Base-by-base conservation (phyloP, 768 basidiomycete species). In the Pleurotus ostreatus region DNA sequence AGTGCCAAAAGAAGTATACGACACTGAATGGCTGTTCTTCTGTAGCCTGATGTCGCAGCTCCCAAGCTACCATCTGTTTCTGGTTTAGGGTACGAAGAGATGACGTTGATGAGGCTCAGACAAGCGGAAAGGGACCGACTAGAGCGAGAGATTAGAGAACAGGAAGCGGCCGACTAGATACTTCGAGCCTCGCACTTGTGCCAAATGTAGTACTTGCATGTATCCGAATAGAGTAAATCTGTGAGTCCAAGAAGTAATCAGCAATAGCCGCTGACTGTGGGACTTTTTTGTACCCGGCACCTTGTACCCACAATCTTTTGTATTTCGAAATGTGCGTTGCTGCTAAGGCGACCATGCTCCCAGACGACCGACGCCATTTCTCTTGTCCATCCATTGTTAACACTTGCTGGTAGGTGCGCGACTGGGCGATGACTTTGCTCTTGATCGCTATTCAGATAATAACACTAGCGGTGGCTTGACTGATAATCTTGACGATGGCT, bases 121-220 rank as follows among this genome's bases (percentile, higher is more conserved):
- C 88, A 93, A 64, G 89, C 91, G 0, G 92, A 93, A 67, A 77
- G 87, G 39, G 86, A 84, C 59, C 75, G 86, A 44, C 66, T 94
- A 22, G 92, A 93, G 66, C 75, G 81, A 57, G 89, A 92, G 66
- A 90, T 92, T 60, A 68, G 82, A 39, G 88, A 89, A 64, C 78
- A 81, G 53, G 89, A 92, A 61, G 83, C 79, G 4, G 69, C 68
- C 37, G 78, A 79, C 30, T 34, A 34, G 30, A 34, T 11, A 11
- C 9, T 34, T 34, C 11, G 30, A 34, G 11, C 30, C 30, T 34
- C 9, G 30, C 30, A 11, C 30, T 56, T 63, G 44, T 57, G 40
- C 11, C 12, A 30, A 20, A 39, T 2, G n/a, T 44, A 18, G 41
- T n/a, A 44, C n/a, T 44, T 16, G 41, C 13, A 44, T 44, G 41